Conservation (phyloP, 208 protist genomes). For the Strigomonas culicis region DNA sequence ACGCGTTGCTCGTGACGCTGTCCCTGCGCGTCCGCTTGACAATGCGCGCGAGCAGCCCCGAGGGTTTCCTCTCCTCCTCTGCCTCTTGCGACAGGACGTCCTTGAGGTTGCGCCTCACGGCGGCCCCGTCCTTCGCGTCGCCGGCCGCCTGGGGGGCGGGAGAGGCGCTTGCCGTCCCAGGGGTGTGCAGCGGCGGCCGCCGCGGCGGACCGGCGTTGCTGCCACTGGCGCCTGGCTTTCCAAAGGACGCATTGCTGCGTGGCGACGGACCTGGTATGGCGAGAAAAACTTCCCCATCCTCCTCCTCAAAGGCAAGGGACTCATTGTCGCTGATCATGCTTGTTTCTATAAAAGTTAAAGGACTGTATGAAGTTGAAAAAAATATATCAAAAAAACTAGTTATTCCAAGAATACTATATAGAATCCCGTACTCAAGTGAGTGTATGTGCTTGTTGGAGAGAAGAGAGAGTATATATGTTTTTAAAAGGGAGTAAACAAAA, state of each 20-base stretch:
- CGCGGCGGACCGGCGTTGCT: slow-evolving; percentile 1
- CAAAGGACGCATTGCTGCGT: too few species aligned
- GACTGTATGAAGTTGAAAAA: neutral
- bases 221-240: too few species aligned
- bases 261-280: too few species aligned
- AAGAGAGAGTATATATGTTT: too few species aligned
- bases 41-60: neutral
- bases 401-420: too few species aligned
- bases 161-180: neutral
- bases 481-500: too few species aligned
- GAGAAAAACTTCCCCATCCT: neutral
- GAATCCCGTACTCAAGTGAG: too few species aligned
- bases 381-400: too few species aligned
- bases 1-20: slow-evolving; percentile 4
- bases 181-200: slow-evolving; percentile 16
- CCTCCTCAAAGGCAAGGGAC: slow-evolving; percentile 48
- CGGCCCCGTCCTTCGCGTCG: neutral
- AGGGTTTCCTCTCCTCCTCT: too few species aligned
- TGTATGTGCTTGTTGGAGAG: too few species aligned
- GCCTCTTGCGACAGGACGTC: too few species aligned
- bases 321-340: slow-evolving; percentile 40
- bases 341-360: neutral
- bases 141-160: neutral
- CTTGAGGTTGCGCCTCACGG: too few species aligned
- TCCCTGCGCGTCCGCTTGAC: neutral